Evolutionary conservation across 306 rosid species (phyloP), one percentile per base, ranked within the genome.

Genomic region (Geum urbanum): DNA sequence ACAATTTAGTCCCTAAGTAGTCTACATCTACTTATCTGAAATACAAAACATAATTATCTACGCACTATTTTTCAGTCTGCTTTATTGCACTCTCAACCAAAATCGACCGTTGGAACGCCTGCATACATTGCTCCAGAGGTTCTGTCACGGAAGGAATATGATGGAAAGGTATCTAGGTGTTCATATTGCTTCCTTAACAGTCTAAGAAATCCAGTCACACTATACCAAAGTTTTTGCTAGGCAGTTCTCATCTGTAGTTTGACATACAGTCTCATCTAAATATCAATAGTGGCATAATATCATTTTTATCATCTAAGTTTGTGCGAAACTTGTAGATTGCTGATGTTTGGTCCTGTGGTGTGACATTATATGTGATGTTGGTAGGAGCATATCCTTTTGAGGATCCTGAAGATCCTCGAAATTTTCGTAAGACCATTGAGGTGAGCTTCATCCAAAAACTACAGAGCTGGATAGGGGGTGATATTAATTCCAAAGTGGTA

Each of bases 271-370:
- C 18, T 66, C 45, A 64, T 57, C 7, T 69, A 9, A 20, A 59
- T 19, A 12, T 49, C n/a, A 53, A 18, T 11, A 52, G 18, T 16
- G 43, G 9, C 22, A 45, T 15, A 35, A 43, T 76, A n/a, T 60
- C 9, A 3, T 35, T 46, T n/a, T n/a, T 52, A 65, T 37, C 68
- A 51, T 37, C 40, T 77, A 74, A 59, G 24, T 67, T 74, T 72
- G 72, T 40, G 58, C 70, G 64, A 67, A 67, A 65, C 61, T 14
- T 79, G 80, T 76, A 94, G 99, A 77, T 86, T 78, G 90, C 96
- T 43, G 99, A 94, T 82, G 95, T 91, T 86, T 94, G 99, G 99
- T 94, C 99, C 6, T 85, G 96, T 79, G 99, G 99, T 55, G 99
- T 94, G 59, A 89, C 95, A 37, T 78, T 94, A 41, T 94, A 91